Base-by-base conservation (phyloP, 129 eudicot genomes). In the Scalesia atractyloides region DNA sequence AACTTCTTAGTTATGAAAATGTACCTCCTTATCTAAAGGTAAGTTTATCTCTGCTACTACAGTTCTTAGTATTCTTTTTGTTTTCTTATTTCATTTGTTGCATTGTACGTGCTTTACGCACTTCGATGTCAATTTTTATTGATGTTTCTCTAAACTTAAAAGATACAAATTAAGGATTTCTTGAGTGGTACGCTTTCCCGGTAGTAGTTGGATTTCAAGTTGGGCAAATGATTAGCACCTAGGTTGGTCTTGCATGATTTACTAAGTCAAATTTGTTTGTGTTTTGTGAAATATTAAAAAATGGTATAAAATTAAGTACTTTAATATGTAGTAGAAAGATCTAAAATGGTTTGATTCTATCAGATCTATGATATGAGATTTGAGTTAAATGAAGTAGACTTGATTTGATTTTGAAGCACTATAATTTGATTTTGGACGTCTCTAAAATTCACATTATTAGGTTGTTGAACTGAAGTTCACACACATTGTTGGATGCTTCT, bases 21-120 rank as follows among this genome's bases (percentile, higher is more conserved):
- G 96, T 95, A 63, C 99, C 99, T 81, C 91, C 99, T 36, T 88
- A 88, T 88, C 84, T 95, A 43, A 95, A 95, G 99, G 99, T 94
- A 43, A 1, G 60, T 58, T 44, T 17, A 50, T 34, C 70, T 51
- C 70, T 51, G 41, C 64, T 49, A 49, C 53, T 57, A 59, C 44
- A 9, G 8, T 43, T 22, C 19, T 4, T 59, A 26, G 15, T 19
- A 60, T 52, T 24, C 16, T 26, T 43, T 58, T 24, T 61, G 13
- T 61, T 34, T 33, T 19, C 26, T 69, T 33, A 33, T 68, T 50
- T 81, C 53, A 17, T 34, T 53, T 66, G 16, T 67, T 68, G 54
- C 11, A 9, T 74, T 84, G 58, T 67, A 95, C 96, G 97, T 80
- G 93, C 97, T 11, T 68, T 95, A 60, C 90, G 97, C 34, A 81